Evolutionary conservation across 192 early-diverging fungal species (phyloP), one percentile per base, ranked within the genome.

Genomic region (Mortierella alpina): DNA sequence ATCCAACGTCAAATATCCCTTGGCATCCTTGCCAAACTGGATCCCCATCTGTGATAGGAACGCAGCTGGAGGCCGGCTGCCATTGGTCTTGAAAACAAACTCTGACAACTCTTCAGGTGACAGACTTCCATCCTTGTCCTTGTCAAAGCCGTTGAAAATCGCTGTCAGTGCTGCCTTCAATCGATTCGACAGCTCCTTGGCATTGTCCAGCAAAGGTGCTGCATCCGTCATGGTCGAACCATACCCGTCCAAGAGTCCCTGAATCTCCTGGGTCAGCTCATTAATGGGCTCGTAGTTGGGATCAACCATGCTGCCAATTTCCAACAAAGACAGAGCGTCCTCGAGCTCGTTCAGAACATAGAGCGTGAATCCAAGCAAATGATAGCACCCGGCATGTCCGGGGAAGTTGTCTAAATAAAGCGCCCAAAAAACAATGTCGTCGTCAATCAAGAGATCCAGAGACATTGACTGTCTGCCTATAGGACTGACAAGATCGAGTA

Each of bases 21-120:
- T 75, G 10, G 59, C 55, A 50, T 84, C 78, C 42, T 83, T 75
- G 40, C 85, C 87, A 72, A 88, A 88, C 22, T 83, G 63, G 49
- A 84, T 73, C 4, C 85, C 87, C 82, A 88, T 88, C 66, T 88
- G 87, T n/a, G 80, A 75, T 42, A 88, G 61, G 52, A 88, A 88
- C 0, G 85, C 77, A 5, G 70, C 46, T 20, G 87, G 87, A 20
- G 87, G 85, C 17, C 84, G 84, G 17, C 84, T 82, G 31, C 87
- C 87, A 57, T 88, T 88, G 10, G 87, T 88, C 12, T 56, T 75
- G 54, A 74, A 82, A 31, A 88, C 84, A 66, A 88, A 88, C 2
- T 71, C 80, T 15, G 73, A 77, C 2, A 88, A 68, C 69, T 88
- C 87, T 14, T 66, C 50, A 10, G 84, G 72, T 20, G 70, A 73